Evolutionary conservation across 495 filamentous ascomycete genomes (phyloP), one percentile per base, ranked within the genome.

Genomic region (Hypoxylon fragiforme): DNA sequence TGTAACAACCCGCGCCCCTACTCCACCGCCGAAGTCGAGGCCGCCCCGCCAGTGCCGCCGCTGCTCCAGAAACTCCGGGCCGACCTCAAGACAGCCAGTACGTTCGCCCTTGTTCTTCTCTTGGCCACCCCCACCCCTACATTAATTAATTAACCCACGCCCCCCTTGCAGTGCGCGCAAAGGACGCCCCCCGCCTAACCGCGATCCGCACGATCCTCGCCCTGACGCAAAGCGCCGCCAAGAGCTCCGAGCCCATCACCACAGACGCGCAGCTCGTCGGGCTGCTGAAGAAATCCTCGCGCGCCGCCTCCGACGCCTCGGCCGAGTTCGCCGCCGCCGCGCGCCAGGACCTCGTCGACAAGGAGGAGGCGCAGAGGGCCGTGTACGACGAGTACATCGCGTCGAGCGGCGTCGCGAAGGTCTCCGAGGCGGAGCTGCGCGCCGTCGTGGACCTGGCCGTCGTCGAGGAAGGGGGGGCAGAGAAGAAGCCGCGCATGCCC

Each of bases 31-130:
- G n/a, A n/a, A n/a, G n/a, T n/a, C 20, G 66, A 67, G 53, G 70
- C 45, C 9, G 50, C 35, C 12, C 45, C 63, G 14, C 60, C 68
- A 8, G 54, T 71, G 1, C 71, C 74, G 24, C 71, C 72, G 6
- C 66, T 77, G 3, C 65, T 76, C 14, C 55, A 67, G 36, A 79
- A 67, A 59, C 54, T 77, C 48, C 84, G 81, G 44, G 69, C 66
- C 37, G 82, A 85, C 53, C 68, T 85, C 44, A 85, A 85, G 66
- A 65, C 72, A 28, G 80, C 82, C 38, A 83, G 57, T 60, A 50
- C 50, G 57, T 55, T 12, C 31, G 5, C 7, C 31, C 12, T 34
- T 12, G 31, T n/a, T n/a, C 7, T 12, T 13, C 31, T 7, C 31
- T 28, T 4, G 24, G 5, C 4, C 24, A 28, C 5, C 24, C 9